These are phyloP conservation scores for Exserohilum rostratum DNA, from an alignment of 2,329 filamentous ascomycete genomes.

Conservation along the genomic window DNA sequence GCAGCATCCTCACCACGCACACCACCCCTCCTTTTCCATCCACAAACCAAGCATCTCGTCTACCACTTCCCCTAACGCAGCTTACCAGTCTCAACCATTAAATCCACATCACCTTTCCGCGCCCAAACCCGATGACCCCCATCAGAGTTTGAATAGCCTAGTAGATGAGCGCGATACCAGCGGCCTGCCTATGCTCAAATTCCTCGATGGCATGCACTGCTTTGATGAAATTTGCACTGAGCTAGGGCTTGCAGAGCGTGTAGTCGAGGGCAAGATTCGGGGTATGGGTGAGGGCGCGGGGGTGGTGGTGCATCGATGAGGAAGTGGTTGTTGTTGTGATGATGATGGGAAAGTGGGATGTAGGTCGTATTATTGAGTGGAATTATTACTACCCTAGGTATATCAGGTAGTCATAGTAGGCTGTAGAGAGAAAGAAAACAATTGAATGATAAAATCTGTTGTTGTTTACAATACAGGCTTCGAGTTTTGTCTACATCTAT, in stretches of 20 bases:
- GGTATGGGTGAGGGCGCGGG: constrained; percentile 42
- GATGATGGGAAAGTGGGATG: too few relatives aligned
- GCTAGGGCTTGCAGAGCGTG: constrained; percentile 70
- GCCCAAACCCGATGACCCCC: constrained; percentile 15
- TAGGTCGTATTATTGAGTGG: too few relatives aligned
- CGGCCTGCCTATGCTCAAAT: constrained; percentile 63
- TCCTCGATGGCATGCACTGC: constrained; percentile 75
- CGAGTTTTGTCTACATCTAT: too few relatives aligned
- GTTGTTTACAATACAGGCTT: too few relatives aligned
- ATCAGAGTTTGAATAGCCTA: constrained; percentile 17
- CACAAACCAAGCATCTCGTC: constrained; percentile 28
- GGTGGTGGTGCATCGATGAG: constrained; percentile 36
- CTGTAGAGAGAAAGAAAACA: too few relatives aligned
- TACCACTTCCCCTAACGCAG: constrained; percentile 15
- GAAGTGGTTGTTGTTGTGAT: too few relatives aligned
- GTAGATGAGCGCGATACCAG: constrained; percentile 23
- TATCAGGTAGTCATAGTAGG: too few relatives aligned
- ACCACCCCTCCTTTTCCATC: constrained; percentile 25
- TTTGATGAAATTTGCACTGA: constrained; percentile 86
- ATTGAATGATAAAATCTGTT: too few relatives aligned
- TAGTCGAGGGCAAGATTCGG: constrained; percentile 72
- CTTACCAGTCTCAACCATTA: constrained; percentile 2
- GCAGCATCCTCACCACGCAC: constrained; percentile 11
- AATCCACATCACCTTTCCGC: constrained; percentile 10
- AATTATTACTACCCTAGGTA: too few relatives aligned